A percentile compares a stretch with the other conserved stretches of the same genome.
Conservation (phyloP, 306 rosid species). For the peach (Prunus persica) region Prunus_persica_NCBIv2 NC_034010.1:24070501-24071000, state of each 20-base stretch:
- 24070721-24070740: slow-evolving; percentile 62
- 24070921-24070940: neutral
- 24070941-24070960: neutral
- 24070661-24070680: slow-evolving; percentile 44
- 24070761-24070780: neutral
- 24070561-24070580: slow-evolving; percentile 34
- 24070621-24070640: slow-evolving; percentile 71
- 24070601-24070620: slow-evolving; percentile 44
- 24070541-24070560: neutral
- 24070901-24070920: neutral
- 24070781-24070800: neutral
- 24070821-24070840: neutral
- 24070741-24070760: slow-evolving; percentile 29
- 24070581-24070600: slow-evolving; percentile 44
- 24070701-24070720: slow-evolving; percentile 27
- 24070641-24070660: slow-evolving; percentile 50
- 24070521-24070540: slow-evolving; percentile 15
- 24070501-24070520: slow-evolving; percentile 13
- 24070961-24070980: neutral
- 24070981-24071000: neutral
- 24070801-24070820: neutral
- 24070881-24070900: neutral
- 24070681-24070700: slow-evolving; percentile 40
- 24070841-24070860: neutral
- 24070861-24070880: neutral